A percentile compares a stretch with the other conserved stretches of the same genome.
phyloP scores from a whole-genome alignment of 306 rosid genomes.

The apple (Malus domestica) region DNA sequence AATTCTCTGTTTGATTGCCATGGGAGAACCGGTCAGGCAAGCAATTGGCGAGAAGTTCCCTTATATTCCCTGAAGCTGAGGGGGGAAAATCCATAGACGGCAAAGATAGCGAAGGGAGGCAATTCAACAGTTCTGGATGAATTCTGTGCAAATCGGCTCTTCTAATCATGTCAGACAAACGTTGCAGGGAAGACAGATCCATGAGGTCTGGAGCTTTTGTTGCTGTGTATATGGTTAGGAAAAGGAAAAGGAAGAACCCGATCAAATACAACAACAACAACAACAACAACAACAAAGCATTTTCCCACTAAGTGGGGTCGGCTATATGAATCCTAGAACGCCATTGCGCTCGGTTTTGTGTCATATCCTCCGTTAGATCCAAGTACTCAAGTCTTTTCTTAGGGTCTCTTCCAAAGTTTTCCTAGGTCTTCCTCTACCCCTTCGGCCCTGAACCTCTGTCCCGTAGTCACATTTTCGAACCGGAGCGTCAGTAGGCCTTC shows the following conservation, averaged over 20 bases:
- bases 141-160: conserved; percentile 34
- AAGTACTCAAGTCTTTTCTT: too few species aligned
- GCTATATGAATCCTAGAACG: too few species aligned
- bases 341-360: too few species aligned
- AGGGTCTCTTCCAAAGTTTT: too few species aligned
- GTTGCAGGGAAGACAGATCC: conserved; percentile 34
- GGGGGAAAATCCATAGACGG: conserved; percentile 29
- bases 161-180: conserved; percentile 27
- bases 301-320: too few species aligned
- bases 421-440: too few species aligned
- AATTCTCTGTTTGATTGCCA: not conserved
- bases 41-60: conserved; percentile 41
- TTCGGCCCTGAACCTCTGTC: too few species aligned
- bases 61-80: conserved; percentile 33
- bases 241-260: conserved; percentile 61
- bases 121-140: conserved; percentile 38
- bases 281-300: too few species aligned
- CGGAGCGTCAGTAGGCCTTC: too few species aligned
- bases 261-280: conserved; percentile 42
- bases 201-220: conserved; percentile 31
- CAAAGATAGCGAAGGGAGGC: conserved; percentile 37
- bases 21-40: conserved; percentile 27
- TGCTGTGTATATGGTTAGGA: conserved; percentile 49
- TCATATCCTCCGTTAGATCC: too few species aligned
- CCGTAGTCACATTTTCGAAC: too few species aligned